These are phyloP conservation scores for Naganishia onofrii DNA, from an alignment of 768 basidiomycete species.

Conservation along the genomic window DNA sequence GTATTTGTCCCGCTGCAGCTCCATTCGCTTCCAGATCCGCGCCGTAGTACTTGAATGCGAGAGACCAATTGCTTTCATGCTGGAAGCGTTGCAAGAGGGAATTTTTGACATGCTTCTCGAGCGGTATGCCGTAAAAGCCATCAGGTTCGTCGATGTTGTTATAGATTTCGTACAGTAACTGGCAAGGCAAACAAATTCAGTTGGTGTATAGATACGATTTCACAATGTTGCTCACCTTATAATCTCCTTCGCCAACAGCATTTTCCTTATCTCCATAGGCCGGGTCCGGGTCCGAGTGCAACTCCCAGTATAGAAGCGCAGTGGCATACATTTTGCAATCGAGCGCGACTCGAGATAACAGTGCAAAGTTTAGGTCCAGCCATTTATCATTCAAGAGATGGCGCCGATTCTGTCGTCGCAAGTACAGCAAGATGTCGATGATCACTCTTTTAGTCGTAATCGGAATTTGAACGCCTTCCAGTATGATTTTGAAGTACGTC, in stretches of 20 bases:
- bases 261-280: not conserved
- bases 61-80: conserved; percentile 89
- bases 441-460: conserved; percentile 50
- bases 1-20: conserved; percentile 57
- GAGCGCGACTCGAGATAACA: conserved; percentile 72
- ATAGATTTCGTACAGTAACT: conserved; percentile 86
- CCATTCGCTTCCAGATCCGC: conserved; percentile 66
- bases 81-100: conserved; percentile 82
- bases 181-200: not conserved
- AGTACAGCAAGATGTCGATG: conserved; percentile 73
- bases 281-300: conserved; percentile 64
- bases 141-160: conserved; percentile 95
- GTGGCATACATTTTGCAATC: conserved; percentile 81
- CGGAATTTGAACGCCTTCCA: conserved; percentile 1
- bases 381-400: conserved; percentile 57
- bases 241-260: not conserved
- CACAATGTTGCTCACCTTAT: not conserved
- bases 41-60: conserved; percentile 84
- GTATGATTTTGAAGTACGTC: not conserved
- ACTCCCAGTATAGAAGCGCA: conserved; percentile 81
- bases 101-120: conserved; percentile 67
- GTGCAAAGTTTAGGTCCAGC: conserved; percentile 71
- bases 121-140: conserved; percentile 89
- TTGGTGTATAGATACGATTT: too few relatives aligned
- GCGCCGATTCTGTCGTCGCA: conserved; percentile 64